Evolutionary conservation across 139 green algal species (phyloP).

Genomic region (Pseudopediastrum boryanum): DNA sequence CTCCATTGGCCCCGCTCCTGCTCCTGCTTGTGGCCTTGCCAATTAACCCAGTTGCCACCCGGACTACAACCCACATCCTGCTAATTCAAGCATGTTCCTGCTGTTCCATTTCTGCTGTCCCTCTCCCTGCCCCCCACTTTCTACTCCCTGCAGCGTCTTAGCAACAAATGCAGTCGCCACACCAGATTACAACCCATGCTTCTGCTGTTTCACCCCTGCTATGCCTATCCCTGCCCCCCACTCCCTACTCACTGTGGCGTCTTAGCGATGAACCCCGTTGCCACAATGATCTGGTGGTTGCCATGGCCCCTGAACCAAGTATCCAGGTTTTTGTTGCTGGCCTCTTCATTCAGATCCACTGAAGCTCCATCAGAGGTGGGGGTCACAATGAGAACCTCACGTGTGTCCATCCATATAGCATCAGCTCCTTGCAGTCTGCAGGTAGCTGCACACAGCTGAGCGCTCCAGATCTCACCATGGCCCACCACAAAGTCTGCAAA

Average conservation of each 20-base stretch:
- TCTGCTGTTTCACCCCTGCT: background rate
- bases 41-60: no score
- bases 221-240: background rate
- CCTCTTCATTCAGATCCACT: constrained; percentile 90
- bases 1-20: no score
- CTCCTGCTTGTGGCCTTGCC: no score
- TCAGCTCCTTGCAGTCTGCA: constrained; percentile 55
- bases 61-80: no score
- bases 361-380: constrained; percentile 64
- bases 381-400: constrained; percentile 92
- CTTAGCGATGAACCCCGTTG: constrained; percentile 95
- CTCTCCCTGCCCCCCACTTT: background rate
- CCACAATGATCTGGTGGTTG: constrained; percentile 72
- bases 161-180: no score
- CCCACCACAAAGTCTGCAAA: constrained; percentile 98
- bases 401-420: constrained; percentile 89
- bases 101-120: background rate
- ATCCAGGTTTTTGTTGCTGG: constrained; percentile 75
- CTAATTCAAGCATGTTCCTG: no score
- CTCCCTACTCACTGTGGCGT: constrained; percentile 38
- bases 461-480: constrained; percentile 98
- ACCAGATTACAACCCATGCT: no score
- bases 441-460: constrained; percentile 76
- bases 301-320: constrained; percentile 64
- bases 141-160: background rate